These are phyloP conservation scores for Saccharomyces hybrid DNA, from an alignment of 1,139 yeast species.

Conservation along the genomic window DNA sequence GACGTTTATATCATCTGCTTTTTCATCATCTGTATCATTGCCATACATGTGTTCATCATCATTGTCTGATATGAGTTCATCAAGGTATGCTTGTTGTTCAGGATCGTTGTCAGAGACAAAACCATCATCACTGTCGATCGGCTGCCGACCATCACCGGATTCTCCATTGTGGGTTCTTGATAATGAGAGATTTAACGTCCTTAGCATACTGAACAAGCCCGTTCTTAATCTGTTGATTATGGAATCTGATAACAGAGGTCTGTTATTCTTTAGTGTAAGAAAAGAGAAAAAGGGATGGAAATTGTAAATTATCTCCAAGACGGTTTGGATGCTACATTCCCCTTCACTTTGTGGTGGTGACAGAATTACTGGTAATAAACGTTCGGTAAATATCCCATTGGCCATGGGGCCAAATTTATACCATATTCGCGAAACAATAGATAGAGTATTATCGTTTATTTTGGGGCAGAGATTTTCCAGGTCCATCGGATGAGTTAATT, in stretches of 20 bases:
- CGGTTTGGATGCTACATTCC: background rate
- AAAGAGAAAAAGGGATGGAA: background rate
- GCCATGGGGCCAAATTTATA: conserved; percentile 7
- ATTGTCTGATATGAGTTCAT: conserved; percentile 11
- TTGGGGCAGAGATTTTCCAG: background rate
- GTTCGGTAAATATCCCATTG: background rate
- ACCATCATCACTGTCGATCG: background rate
- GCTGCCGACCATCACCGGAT: background rate
- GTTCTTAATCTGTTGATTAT: background rate
- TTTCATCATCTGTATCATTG: conserved; percentile 5
- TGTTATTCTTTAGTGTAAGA: background rate
- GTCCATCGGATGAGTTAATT: conserved; percentile 3
- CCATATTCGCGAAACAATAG: conserved; percentile 10
- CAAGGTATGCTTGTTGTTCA: conserved; percentile 16
- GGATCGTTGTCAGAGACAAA: conserved; percentile 7
- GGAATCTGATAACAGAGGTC: background rate
- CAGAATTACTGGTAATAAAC: background rate
- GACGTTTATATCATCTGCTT: background rate
- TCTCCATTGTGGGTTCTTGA: conserved; percentile 1
- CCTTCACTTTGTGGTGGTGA: background rate
- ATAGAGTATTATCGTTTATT: conserved; percentile 4
- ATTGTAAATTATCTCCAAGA: background rate
- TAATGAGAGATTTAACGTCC: background rate
- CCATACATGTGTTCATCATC: conserved; percentile 6
- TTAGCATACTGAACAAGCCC: background rate